These are phyloP conservation scores for Leucocoprinus sp. DNA, from an alignment of 768 basidiomycete genomes.

Conservation along the genomic window DNA sequence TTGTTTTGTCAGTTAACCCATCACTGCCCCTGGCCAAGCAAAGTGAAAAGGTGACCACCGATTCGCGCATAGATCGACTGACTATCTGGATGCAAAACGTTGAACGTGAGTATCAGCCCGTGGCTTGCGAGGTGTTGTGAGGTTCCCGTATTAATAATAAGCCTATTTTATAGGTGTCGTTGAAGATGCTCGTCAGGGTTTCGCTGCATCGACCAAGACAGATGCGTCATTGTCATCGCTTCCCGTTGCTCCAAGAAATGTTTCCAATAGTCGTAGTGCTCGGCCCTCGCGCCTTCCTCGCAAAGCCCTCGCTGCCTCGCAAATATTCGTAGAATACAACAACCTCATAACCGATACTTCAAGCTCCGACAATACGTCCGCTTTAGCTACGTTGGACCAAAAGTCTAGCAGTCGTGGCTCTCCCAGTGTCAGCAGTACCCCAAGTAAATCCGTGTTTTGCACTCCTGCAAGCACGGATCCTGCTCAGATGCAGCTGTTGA, in stretches of 20 bases:
- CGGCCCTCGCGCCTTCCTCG: conserved; percentile 52
- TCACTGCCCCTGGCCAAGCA: conserved; percentile 45
- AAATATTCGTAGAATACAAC: conserved; percentile 55
- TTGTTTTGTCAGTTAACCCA: conserved; percentile 28
- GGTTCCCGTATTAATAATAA: background rate
- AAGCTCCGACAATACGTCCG: conserved; percentile 19
- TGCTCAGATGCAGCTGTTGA: conserved; percentile 18
- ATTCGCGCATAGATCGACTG: conserved; percentile 59
- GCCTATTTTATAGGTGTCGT: conserved; percentile 53
- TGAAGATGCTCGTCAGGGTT: conserved; percentile 71
- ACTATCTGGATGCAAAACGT: conserved; percentile 76
- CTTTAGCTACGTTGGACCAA: conserved; percentile 21
- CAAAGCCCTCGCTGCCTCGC: conserved; percentile 54
- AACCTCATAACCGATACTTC: conserved; percentile 24
- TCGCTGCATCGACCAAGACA: conserved; percentile 45
- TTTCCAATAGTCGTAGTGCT: conserved; percentile 32
- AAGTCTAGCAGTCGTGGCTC: conserved; percentile 16
- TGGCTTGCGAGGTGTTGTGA: background rate
- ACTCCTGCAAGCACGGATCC: conserved; percentile 10
- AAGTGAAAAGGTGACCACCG: conserved; percentile 44
- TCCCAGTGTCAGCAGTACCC: conserved; percentile 1
- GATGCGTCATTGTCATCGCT: conserved; percentile 50
- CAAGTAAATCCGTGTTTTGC: conserved; percentile 7
- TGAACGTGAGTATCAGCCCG: conserved; percentile 51
- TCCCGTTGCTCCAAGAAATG: conserved; percentile 49